Conservation (phyloP, 176 grass and related monocot species). For the Bromus sterilis region DNA sequence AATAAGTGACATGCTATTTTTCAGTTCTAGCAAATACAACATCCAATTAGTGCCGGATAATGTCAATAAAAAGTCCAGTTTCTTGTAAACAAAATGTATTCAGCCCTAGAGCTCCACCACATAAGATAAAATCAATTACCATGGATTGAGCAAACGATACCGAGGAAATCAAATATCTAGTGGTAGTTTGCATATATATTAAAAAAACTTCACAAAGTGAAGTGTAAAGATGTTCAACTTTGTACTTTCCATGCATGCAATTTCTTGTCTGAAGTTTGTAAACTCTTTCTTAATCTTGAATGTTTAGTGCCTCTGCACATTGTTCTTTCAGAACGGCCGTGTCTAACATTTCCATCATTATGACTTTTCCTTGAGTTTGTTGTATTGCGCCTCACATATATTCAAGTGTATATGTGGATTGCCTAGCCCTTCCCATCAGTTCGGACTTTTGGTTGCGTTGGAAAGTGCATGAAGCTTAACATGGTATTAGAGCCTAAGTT, state of each 20-base stretch:
- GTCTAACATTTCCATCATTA: constrained; percentile 15
- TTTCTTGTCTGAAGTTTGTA: background rate
- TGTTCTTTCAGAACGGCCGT: background rate
- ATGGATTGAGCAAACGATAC: background rate
- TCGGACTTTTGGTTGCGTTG: too few relatives aligned
- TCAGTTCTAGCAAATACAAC: background rate
- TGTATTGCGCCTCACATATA: background rate
- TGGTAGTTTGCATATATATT: background rate
- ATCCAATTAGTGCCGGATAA: background rate
- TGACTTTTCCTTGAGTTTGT: background rate
- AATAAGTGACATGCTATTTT: too few relatives aligned
- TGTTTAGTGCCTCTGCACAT: background rate
- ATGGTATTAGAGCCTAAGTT: too few relatives aligned
- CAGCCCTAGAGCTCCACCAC: background rate
- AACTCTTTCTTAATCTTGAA: background rate
- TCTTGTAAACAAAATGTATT: background rate
- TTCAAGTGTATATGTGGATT: too few relatives aligned
- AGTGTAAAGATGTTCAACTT: background rate
- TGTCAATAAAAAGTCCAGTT: constrained; percentile 2
- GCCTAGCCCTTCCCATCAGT: too few relatives aligned
- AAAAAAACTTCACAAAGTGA: background rate
- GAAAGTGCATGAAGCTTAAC: too few relatives aligned
- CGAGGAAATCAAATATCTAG: background rate
- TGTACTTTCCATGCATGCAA: background rate
- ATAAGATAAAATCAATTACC: background rate